Evolutionary conservation across 768 basidiomycete genomes (phyloP).

Genomic region (Tubosaeta sp.): DNA sequence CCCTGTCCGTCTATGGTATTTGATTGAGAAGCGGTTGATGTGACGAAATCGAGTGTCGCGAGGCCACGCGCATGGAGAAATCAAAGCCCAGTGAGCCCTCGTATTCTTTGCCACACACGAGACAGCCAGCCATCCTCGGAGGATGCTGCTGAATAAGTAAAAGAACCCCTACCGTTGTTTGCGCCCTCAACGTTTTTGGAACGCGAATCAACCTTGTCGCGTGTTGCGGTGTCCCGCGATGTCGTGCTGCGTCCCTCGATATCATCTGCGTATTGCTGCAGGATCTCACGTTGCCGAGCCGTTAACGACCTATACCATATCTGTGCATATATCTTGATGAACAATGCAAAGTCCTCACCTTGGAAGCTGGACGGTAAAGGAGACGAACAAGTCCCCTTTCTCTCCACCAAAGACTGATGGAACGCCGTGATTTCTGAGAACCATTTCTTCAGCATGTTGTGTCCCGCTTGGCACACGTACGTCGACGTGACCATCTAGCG

Average conservation of each 20-base stretch:
- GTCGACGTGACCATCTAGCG: constrained; percentile 93
- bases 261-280: constrained; percentile 90
- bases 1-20: constrained; percentile 23
- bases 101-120: constrained; percentile 63
- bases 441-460: constrained; percentile 97
- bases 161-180: constrained; percentile 72
- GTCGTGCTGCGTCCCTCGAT: constrained; percentile 61
- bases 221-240: constrained; percentile 8
- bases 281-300: constrained; percentile 75
- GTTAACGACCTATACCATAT: constrained; percentile 63
- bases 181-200: constrained; percentile 21
- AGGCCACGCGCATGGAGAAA: constrained; percentile 48
- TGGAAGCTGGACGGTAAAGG: constrained; percentile 83
- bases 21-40: constrained; percentile 28
- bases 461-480: constrained; percentile 90
- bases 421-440: constrained; percentile 84
- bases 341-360: constrained; percentile 52
- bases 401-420: constrained; percentile 52
- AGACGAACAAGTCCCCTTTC: constrained; percentile 84
- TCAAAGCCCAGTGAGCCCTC: constrained; percentile 68
- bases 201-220: constrained; percentile 19
- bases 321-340: constrained; percentile 4
- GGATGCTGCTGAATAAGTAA: constrained; percentile 52
- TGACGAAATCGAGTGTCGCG: constrained; percentile 23
- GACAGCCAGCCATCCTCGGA: constrained; percentile 62